Percentiles rank a stretch among this genome's conserved stretches.
These are phyloP conservation scores for Adiantum capillusveneris DNA, from an alignment of 75 land plant species.

Conservation along the genomic window DNA sequence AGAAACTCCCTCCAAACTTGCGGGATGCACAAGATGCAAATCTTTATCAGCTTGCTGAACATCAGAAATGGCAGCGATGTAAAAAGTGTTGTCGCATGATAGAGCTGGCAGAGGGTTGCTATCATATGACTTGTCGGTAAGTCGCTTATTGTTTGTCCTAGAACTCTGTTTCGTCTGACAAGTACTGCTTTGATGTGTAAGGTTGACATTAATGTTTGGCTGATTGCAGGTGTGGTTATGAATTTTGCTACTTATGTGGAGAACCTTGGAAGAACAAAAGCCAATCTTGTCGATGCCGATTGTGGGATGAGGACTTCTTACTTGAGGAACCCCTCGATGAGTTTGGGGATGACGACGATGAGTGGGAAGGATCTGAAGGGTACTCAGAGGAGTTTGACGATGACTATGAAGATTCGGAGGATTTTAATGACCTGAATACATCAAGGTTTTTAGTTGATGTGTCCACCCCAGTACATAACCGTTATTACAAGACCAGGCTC, in stretches of 20 bases:
- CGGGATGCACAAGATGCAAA: conserved; percentile 47
- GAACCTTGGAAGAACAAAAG: conserved; percentile 65
- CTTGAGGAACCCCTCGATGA: conserved; percentile 18
- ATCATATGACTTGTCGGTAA: conserved; percentile 94
- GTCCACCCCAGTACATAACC: not conserved
- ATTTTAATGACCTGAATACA: conserved; percentile 17
- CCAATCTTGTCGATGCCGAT: conserved; percentile 56
- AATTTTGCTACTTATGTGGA: conserved; percentile 91
- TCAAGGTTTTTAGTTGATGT: not conserved
- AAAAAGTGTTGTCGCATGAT: conserved; percentile 86
- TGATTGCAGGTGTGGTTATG: conserved; percentile 71
- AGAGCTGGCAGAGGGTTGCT: conserved; percentile 92
- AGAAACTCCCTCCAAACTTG: conserved; percentile 27
- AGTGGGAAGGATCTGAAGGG: not conserved
- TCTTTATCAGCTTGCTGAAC: conserved; percentile 53
- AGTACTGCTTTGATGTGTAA: not conserved
- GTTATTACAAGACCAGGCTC: conserved; percentile 27
- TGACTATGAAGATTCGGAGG: conserved; percentile 28
- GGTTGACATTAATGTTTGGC: not conserved
- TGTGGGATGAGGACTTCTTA: conserved; percentile 61
- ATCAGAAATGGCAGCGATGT: conserved; percentile 68
- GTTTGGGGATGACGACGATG: conserved; percentile 21
- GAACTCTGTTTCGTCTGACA: not conserved
- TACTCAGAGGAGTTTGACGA: conserved; percentile 2
- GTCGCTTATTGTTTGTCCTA: not conserved